Conservation (phyloP, 257 asterid species). For the Datura wrightii region DNA sequence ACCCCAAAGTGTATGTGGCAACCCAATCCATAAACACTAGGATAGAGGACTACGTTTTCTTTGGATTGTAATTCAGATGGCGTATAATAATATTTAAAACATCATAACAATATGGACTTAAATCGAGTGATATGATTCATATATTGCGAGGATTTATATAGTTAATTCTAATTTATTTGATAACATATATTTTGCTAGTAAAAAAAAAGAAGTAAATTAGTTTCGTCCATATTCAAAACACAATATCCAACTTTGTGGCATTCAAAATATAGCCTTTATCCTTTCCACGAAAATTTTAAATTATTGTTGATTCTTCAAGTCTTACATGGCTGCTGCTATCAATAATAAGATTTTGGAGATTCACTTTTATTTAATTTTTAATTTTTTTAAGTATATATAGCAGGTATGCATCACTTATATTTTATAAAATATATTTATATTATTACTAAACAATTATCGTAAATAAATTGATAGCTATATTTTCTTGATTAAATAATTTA, state of each 20-base stretch:
- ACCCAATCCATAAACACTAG: background rate
- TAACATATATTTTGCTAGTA: too few species aligned
- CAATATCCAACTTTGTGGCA: too few species aligned
- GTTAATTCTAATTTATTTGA: background rate
- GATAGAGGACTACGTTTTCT: constrained; percentile 3
- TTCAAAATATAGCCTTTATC: background rate
- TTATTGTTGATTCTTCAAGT: constrained; percentile 3
- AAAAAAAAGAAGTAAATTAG: background rate
- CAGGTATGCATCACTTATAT: too few species aligned
- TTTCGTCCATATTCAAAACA: background rate
- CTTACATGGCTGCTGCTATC: background rate
- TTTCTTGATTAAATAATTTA: too few species aligned
- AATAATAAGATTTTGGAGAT: background rate
- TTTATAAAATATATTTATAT: too few species aligned
- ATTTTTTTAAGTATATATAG: too few species aligned
- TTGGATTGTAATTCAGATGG: background rate
- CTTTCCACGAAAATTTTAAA: background rate
- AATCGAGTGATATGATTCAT: background rate
- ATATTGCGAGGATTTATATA: background rate
- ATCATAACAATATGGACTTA: background rate
- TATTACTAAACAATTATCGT: too few species aligned
- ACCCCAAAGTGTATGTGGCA: constrained; percentile 20
- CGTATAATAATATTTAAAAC: background rate
- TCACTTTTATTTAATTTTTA: too few species aligned
- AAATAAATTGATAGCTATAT: too few species aligned